Evolutionary conservation across 2,329 filamentous ascomycete species (phyloP).

Genomic region (Penicillium sp.): DNA sequence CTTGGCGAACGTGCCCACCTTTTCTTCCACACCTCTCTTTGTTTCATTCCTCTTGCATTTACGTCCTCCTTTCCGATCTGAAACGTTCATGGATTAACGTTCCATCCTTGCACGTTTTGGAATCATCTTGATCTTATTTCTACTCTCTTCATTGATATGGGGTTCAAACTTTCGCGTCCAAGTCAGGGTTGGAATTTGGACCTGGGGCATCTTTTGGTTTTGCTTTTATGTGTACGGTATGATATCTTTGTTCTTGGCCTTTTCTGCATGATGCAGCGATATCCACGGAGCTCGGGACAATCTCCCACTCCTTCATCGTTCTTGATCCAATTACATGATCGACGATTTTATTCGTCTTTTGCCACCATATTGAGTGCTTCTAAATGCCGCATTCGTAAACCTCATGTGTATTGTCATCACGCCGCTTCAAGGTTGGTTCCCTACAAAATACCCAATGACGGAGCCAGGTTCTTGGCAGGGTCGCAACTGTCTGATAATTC

Average conservation of each 20-base stretch:
- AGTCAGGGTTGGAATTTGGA: constrained; percentile 15
- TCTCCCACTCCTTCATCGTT: constrained; percentile 21
- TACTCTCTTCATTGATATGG: neutral
- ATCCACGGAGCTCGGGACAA: constrained; percentile 27
- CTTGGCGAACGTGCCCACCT: neutral
- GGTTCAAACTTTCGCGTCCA: constrained; percentile 12
- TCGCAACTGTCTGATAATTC: no score
- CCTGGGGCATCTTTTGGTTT: constrained; percentile 19
- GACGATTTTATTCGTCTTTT: constrained; percentile 23
- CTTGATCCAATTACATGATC: constrained; percentile 30
- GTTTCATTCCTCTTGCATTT: constrained; percentile 10
- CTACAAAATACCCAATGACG: no score
- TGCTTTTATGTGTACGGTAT: constrained; percentile 23
- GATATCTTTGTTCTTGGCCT: constrained; percentile 15
- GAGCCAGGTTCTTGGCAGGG: no score
- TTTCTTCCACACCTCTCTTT: constrained; percentile 6
- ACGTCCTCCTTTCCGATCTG: constrained; percentile 12
- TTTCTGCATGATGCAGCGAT: constrained; percentile 31
- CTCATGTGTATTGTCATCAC: no score
- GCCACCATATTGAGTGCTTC: neutral
- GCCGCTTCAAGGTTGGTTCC: no score
- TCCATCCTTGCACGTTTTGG: constrained; percentile 14
- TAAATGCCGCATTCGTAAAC: neutral
- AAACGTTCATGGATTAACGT: constrained; percentile 24
- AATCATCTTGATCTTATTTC: constrained; percentile 10